These are phyloP conservation scores for Penicillium cosmopolitanum DNA, from an alignment of 495 filamentous ascomycete species.

Conservation along the genomic window DNA sequence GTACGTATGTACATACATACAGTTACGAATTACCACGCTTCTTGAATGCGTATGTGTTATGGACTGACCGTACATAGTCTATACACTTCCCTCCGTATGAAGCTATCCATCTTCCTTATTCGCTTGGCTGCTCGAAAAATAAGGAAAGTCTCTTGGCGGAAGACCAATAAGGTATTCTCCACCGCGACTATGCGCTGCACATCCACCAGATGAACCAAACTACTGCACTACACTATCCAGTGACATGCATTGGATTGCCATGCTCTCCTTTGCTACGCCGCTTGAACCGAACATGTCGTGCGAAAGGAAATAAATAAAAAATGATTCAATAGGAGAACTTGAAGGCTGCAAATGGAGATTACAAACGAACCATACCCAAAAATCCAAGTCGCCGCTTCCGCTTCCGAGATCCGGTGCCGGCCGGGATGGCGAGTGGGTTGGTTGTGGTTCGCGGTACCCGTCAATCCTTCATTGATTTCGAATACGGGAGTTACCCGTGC, in stretches of 20 bases:
- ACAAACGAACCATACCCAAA: neutral
- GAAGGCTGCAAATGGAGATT: no score
- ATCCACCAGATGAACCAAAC: constrained; percentile 2
- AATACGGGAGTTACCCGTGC: neutral
- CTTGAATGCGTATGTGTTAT: neutral
- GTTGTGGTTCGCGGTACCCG: neutral
- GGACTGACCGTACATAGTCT: neutral
- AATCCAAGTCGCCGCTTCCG: neutral
- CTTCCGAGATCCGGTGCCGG: constrained; percentile 14
- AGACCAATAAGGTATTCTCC: constrained; percentile 2
- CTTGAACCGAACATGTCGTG: neutral
- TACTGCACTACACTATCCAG: constrained; percentile 1
- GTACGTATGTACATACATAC: neutral
- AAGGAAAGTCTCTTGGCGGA: neutral
- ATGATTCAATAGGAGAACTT: neutral
- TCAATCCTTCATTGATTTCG: neutral
- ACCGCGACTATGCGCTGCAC: constrained; percentile 2
- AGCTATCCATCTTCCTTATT: no score
- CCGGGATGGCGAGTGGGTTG: constrained; percentile 1
- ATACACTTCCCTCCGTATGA: no score
- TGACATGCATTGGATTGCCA: constrained; percentile 1
- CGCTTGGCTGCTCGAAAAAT: neutral
- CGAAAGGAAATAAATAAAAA: neutral
- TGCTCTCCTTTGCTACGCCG: neutral
- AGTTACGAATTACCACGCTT: neutral